phyloP scores from a whole-genome alignment of 257 asterid species.

The Scutellaria baicalensis region DNA sequence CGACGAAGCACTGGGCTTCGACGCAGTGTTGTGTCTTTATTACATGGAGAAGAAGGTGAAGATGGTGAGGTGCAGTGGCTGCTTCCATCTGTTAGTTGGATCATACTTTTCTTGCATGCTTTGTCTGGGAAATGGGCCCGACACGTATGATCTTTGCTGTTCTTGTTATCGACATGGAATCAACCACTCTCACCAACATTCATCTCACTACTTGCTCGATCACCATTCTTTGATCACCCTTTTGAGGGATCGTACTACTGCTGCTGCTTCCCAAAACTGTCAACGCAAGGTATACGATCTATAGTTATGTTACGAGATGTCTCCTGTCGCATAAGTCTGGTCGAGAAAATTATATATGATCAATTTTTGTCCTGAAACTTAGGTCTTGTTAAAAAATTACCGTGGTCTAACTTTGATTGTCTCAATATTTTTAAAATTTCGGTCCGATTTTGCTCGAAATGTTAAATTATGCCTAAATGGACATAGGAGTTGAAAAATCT shows the following conservation, averaged over 20 bases:
- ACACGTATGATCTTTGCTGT: conserved; percentile 23
- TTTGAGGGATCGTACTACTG: not conserved
- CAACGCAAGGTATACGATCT: conserved; percentile 8
- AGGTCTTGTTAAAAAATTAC: too few species aligned
- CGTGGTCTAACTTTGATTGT: too few species aligned
- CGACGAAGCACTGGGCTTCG: conserved; percentile 21
- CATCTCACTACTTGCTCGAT: conserved; percentile 15
- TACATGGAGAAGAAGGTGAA: conserved; percentile 21
- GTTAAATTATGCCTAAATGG: too few species aligned
- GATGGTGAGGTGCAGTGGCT: not conserved
- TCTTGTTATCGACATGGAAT: conserved; percentile 14
- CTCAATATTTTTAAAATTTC: too few species aligned
- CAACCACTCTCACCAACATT: conserved; percentile 8
- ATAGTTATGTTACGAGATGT: too few species aligned
- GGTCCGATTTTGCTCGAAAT: too few species aligned
- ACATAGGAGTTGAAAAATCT: too few species aligned
- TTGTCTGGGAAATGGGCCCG: conserved; percentile 3
- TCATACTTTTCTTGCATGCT: conserved; percentile 30
- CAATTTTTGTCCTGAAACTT: too few species aligned
- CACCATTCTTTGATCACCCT: conserved; percentile 13
- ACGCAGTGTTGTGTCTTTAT: conserved; percentile 5
- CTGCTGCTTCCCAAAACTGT: not conserved
- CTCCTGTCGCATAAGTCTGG: too few species aligned
- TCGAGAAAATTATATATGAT: too few species aligned
- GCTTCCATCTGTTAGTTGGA: conserved; percentile 4